Base-by-base conservation (phyloP, 371 early-diverging fungal species). In the Mortierella sp. region DNA sequence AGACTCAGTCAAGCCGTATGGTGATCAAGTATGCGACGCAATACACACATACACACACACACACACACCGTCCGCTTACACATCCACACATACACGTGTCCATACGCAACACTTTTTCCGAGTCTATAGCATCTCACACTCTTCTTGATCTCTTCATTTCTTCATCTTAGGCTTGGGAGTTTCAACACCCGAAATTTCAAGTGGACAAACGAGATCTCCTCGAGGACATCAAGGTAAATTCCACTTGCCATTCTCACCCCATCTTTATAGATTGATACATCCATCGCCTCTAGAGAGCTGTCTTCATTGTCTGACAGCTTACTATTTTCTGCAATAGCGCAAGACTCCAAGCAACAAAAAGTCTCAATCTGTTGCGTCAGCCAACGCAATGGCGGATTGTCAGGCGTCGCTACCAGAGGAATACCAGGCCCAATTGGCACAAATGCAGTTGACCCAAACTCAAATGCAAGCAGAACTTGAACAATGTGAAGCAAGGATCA, bases 101-200 rank as follows among this genome's bases (percentile, higher is more conserved):
- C 9, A 57, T 57, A 9, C 14, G 29, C 1, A 0, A 18, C 12
- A 23, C 6, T 28, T 7, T 19, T 55, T 26, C 15, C 26, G 15
- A 5, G 26, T 7, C 55, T 55, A 14, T 44, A 43, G 44, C 57
- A 44, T 43, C 46, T 48, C 26, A 14, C 43, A 51, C 30, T 58
- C 16, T 43, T 46, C 52, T 63, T 37, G 26, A 48, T 21, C 19
- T 26, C 12, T 26, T 29, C 21, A n/a, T 37, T 7, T 9, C 9
- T 0, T 9, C 37, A 57, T 7, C 4, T 48, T 72, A 90, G 91
- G 86, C 91, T 7, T 93, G 93, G 91, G 95, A 93, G 74, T 94
- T 93, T 76, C 86, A 85, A 28, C 95, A 94, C 75, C 92, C 91
- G 59, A 86, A 88, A 58, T 94, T 94, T 63, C 87, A 87, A 61